Conservation (phyloP, 2,329 filamentous ascomycete genomes). For the Pseudogymnoascus sp. region DNA sequence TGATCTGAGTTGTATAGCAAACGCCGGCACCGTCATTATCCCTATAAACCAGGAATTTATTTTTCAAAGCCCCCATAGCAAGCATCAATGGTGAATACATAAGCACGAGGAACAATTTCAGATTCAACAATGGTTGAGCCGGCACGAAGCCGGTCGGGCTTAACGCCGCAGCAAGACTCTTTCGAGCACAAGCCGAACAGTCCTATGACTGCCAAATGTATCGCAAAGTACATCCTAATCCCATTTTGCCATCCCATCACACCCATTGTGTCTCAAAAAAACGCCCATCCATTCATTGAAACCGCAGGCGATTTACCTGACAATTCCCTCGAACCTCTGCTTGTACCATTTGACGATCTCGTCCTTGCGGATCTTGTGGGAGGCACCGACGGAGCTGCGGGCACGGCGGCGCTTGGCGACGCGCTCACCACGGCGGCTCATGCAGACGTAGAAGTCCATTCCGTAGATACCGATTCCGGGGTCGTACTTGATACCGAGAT, state of each 20-base stretch:
- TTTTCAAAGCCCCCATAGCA: conserved; percentile 4
- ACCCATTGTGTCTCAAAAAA: conserved; percentile 13
- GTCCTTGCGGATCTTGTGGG: conserved; percentile 86
- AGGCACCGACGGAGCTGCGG: conserved; percentile 78
- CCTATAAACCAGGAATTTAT: background rate
- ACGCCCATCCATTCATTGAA: conserved; percentile 21
- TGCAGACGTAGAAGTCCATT: conserved; percentile 99
- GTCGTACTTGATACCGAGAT: conserved; percentile 99
- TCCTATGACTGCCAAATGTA: conserved; percentile 38
- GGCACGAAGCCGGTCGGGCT: conserved; percentile 66
- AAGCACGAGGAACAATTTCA: conserved; percentile 11
- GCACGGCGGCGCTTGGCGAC: conserved; percentile 89
- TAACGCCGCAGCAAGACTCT: conserved; percentile 62
- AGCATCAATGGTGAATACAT: conserved; percentile 12
- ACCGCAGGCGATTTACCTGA: conserved; percentile 65
- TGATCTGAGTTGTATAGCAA: conserved; percentile 11
- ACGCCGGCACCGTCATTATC: background rate
- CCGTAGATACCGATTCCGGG: conserved; percentile 97
- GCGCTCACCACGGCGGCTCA: conserved; percentile 95
- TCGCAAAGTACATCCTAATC: conserved; percentile 36
- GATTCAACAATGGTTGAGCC: conserved; percentile 40
- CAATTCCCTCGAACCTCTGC: conserved; percentile 94
- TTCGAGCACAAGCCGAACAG: conserved; percentile 43
- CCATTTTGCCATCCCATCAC: conserved; percentile 24
- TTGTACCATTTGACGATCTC: conserved; percentile 99